A percentile compares a stretch with the other conserved stretches of the same genome.
Conservation (phyloP, 2,329 filamentous ascomycete genomes). For the Colletotrichum gigasporum region DNA sequence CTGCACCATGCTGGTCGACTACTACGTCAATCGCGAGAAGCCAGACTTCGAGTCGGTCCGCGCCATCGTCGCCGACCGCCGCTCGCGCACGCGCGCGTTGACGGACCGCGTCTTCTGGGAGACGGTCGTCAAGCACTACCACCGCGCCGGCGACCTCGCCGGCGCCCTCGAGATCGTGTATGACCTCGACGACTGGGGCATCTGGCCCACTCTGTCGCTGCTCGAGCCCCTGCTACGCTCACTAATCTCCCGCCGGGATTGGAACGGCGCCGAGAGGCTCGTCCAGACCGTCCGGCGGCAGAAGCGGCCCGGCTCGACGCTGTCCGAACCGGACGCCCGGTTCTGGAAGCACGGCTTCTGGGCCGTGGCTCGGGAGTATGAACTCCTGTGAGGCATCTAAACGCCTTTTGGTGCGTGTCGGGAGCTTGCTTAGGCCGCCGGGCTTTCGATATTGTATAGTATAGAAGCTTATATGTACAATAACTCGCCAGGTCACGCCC, state of each 20-base stretch:
- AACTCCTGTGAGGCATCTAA: slow-evolving; percentile 43
- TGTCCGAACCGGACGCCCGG: slow-evolving; percentile 35
- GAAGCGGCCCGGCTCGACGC: slow-evolving; percentile 13
- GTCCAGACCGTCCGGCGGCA: slow-evolving; percentile 40
- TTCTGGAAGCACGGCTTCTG: slow-evolving; percentile 62
- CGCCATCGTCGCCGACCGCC: slow-evolving; percentile 63
- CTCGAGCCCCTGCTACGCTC: slow-evolving; percentile 30
- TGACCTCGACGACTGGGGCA: slow-evolving; percentile 48
- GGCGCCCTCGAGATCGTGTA: slow-evolving; percentile 51
- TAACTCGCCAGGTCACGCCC: too few species aligned
- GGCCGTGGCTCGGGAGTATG: slow-evolving; percentile 53
- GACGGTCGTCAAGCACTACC: slow-evolving; percentile 30
- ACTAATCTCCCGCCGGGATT: slow-evolving; percentile 26
- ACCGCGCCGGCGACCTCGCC: slow-evolving; percentile 24
- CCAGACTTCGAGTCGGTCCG: slow-evolving; percentile 70
- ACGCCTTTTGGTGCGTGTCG: not conserved
- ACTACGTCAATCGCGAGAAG: slow-evolving; percentile 68
- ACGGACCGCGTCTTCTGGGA: slow-evolving; percentile 37
- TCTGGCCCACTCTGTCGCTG: slow-evolving; percentile 31
- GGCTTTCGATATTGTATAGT: not conserved
- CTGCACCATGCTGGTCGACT: slow-evolving; percentile 77
- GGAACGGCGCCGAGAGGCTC: slow-evolving; percentile 42
- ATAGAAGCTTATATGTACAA: not conserved
- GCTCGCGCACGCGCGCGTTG: slow-evolving; percentile 30
- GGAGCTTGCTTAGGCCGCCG: too few species aligned